Evolutionary conservation across 306 rosid species (phyloP), one percentile per base, ranked within the genome.

Genomic region (Elaeagnus macrophylla): DNA sequence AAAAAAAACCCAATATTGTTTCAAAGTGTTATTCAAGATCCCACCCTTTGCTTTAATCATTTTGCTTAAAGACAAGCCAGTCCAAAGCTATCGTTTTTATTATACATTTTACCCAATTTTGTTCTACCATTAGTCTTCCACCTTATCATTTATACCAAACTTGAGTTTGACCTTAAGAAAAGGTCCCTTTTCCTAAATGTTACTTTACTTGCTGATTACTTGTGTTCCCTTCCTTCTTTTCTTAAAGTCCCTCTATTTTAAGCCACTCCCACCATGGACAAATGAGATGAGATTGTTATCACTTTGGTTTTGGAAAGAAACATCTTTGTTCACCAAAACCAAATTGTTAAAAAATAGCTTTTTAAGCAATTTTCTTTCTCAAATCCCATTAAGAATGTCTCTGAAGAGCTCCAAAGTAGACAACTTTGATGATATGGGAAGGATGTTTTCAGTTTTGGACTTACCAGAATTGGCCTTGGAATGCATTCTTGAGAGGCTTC

Each of bases 381-480:
- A 54, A 59, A 19, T 75, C 63, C 66, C 76, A 9, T 61, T 70
- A 38, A 67, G 60, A 62, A 81, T 77, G 88, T 74, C 93, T 45
- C 61, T 77, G 25, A 19, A 73, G 70, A 83, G 72, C 39, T 70
- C 82, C 40, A 85, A 77, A 69, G 83, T 75, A 38, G 94, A 85
- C 62, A 75, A 74, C 62, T 76, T 80, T 32, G 95, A 79, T 67
- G 80, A 80, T 3, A 61, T 51, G 5, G 65, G 54, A 11, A 72
- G 65, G 62, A 17, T 78, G 68, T 54, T 58, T 54, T 81, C 88
- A 25, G 70, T 90, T 47, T 62, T 91, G 72, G 97, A 91, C 67
- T 76, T 91, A 76, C 97, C 97, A 1, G 97, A 86, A 14, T 51
- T 84, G 65, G 94, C 51, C 1, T 69, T 91, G 70, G 96, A 91